phyloP scores from a whole-genome alignment of 371 early-diverging fungal species.

The Lichtheimia corymbifera region DNA sequence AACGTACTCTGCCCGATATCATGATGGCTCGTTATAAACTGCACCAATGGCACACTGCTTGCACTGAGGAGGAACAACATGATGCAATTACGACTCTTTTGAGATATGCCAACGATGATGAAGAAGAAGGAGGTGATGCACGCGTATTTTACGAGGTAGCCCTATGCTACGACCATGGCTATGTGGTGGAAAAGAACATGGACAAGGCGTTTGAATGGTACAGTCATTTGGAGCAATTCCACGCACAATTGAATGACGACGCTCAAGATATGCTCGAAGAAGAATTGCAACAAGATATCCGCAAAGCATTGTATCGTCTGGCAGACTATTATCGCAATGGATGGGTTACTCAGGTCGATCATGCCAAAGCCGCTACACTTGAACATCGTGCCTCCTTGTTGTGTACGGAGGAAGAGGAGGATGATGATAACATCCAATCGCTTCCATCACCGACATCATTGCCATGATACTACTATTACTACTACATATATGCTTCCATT shows the following conservation, averaged over 20 bases:
- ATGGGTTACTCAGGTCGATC: conserved; percentile 14
- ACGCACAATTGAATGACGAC: neutral
- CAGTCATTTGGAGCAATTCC: conserved; percentile 11
- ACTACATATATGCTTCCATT: neutral
- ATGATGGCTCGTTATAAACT: conserved; percentile 42
- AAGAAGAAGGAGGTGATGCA: conserved; percentile 2
- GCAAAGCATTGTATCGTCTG: conserved; percentile 30
- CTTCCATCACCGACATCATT: neutral
- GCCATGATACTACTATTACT: neutral
- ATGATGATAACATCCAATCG: neutral
- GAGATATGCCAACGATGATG: conserved; percentile 15
- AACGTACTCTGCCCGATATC: conserved; percentile 7
- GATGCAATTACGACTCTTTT: conserved; percentile 19
- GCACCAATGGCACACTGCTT: conserved; percentile 29
- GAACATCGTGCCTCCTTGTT: conserved; percentile 24
- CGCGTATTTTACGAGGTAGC: conserved; percentile 65
- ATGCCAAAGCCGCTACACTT: conserved; percentile 24
- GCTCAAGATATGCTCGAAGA: conserved; percentile 17
- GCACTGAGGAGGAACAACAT: conserved; percentile 22
- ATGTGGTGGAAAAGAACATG: conserved; percentile 53
- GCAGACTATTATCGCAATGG: conserved; percentile 39
- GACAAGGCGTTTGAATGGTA: conserved; percentile 66
- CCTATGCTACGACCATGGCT: conserved; percentile 73
- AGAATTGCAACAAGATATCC: conserved; percentile 31
- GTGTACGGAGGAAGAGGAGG: no score